Evolutionary conservation across 2,329 filamentous ascomycete genomes (phyloP).

Genomic region (Graphilbum sp.): DNA sequence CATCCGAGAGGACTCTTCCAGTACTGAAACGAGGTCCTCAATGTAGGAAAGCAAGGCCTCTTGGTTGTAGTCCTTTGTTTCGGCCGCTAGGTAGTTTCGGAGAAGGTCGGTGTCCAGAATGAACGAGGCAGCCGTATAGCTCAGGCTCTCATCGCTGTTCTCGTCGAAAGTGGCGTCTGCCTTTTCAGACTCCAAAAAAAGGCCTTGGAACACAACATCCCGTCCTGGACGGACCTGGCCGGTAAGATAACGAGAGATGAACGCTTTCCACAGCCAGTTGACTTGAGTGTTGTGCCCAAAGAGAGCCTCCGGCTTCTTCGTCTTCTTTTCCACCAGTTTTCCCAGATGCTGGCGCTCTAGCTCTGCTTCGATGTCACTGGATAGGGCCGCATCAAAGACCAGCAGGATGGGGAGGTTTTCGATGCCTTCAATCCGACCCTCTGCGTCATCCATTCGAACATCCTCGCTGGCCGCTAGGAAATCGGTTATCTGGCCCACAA

Average conservation of each 20-base stretch:
- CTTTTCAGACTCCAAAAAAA: constrained; percentile 3
- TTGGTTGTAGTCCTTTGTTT: constrained; percentile 11
- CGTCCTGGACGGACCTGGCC: constrained; percentile 16
- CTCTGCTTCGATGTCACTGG: constrained; percentile 7
- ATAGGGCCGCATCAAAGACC: constrained; percentile 11
- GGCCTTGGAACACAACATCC: constrained; percentile 17
- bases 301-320: constrained; percentile 3
- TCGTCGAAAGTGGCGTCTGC: constrained; percentile 1
- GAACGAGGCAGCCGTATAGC: constrained; percentile 13
- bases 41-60: constrained; percentile 22
- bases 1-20: constrained; percentile 15
- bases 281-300: constrained; percentile 5
- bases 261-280: constrained; percentile 28
- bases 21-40: constrained; percentile 18
- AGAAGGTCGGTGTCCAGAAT: constrained; percentile 16
- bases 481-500: constrained; percentile 1
- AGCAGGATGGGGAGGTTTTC: constrained; percentile 6
- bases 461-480: constrained; percentile 1
- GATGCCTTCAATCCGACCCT: too few relatives aligned
- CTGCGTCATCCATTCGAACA: neutral
- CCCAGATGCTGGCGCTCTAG: constrained; percentile 3
- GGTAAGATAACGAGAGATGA: constrained; percentile 23
- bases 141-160: neutral
- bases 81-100: constrained; percentile 13
- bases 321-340: constrained; percentile 2